Evolutionary conservation across 1,284 basidiomycete species (phyloP).

Genomic region (Rhizoctonia solani): DNA sequence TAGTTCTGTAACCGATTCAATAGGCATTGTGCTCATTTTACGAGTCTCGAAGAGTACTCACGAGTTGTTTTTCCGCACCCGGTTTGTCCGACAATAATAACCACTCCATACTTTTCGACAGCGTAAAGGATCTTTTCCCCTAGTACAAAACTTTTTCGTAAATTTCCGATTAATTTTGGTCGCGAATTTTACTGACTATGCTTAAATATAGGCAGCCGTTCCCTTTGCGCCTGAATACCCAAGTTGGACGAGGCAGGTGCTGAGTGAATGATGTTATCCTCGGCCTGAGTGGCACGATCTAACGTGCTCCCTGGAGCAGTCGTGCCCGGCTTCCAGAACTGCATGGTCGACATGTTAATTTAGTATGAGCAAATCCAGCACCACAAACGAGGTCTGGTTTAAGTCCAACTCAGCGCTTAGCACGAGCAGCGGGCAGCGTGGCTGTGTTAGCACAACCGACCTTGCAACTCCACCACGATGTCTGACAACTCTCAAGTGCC

Average conservation of each 20-base stretch:
- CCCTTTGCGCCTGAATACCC: slow-evolving; percentile 74
- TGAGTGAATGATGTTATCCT: slow-evolving; percentile 68
- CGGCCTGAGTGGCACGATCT: slow-evolving; percentile 78
- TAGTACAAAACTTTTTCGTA: slow-evolving; percentile 43
- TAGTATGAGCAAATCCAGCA: not conserved
- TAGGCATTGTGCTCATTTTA: slow-evolving; percentile 3
- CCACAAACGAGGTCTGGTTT: no score
- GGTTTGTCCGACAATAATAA: slow-evolving; percentile 93
- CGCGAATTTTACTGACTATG: slow-evolving; percentile 61
- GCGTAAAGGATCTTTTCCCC: slow-evolving; percentile 80
- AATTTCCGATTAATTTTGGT: not conserved
- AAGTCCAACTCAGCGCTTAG: not conserved
- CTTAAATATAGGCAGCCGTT: slow-evolving; percentile 84
- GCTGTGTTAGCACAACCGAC: not conserved
- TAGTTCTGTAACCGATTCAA: slow-evolving; percentile 62
- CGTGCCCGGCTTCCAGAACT: slow-evolving; percentile 68
- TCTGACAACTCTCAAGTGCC: not conserved
- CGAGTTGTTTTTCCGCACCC: slow-evolving; percentile 98
- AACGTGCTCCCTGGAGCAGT: slow-evolving; percentile 83
- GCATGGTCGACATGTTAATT: slow-evolving; percentile 27
- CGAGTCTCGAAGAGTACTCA: slow-evolving; percentile 49
- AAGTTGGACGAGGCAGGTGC: slow-evolving; percentile 60
- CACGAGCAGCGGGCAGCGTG: not conserved
- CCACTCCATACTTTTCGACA: slow-evolving; percentile 80
- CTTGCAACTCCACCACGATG: slow-evolving; percentile 9